Base-by-base conservation (phyloP, 768 basidiomycete species). In the Artomyces pyxidatus region DNA sequence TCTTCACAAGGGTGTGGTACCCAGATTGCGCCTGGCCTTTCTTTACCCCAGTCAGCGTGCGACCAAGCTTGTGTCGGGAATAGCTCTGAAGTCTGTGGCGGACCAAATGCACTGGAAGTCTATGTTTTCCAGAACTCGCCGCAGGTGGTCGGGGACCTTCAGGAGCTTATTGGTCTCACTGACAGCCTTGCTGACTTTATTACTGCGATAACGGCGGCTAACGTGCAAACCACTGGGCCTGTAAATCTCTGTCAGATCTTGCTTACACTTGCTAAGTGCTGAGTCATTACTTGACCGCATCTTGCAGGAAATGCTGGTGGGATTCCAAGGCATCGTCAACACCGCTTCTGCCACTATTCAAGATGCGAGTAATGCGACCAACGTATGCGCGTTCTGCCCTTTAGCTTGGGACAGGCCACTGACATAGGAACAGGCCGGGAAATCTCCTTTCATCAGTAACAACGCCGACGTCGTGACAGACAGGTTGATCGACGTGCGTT, bases 51-150 rank as follows among this genome's bases (percentile, higher is more conserved):
- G 35, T 5, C 11, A 23, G 48, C 47, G 12, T 40, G 48, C 44
- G 39, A 49, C 17, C 41, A 49, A 30, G 46, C 47, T 2, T 52
- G 48, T 16, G 4, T 43, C n/a, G 41, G 47, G 19, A 14, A 49
- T 25, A 49, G 17, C 12, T 42, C 48, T 0, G 48, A 38, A 17
- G 30, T 42, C 12, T 43, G 48, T 14, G 38, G 48, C 3, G 39
- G 40, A 1, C 48, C 29, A 17, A 42, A 42, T n/a, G 39, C 47
- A 35, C 17, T 49, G 21, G 5, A 42, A n/a, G 9, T 37, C 10
- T 47, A 47, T 16, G 41, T 41, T 23, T 25, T 22, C 42, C 16
- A 42, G 2, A 14, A 37, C 23, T 47, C 21, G 19, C 45, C 45
- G 22, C 27, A 10, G 9, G 30, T 47, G 12, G 26, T 23, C n/a